Conservation (phyloP, 78 protist genomes). For the Dictyostelium purpureum region DNA sequence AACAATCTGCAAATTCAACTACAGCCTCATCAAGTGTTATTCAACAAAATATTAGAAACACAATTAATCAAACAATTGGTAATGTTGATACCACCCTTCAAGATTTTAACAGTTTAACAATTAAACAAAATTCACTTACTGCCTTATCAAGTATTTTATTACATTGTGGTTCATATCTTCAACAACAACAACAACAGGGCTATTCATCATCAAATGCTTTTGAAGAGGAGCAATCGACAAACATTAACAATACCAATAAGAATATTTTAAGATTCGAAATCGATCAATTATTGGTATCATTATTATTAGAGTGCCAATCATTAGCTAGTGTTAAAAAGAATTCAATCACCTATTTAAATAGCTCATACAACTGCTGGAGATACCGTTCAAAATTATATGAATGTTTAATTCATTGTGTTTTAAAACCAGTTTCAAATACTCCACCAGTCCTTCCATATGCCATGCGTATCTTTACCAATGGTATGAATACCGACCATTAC, state of each 20-base stretch:
- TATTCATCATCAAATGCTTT: too few species aligned
- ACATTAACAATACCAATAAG: not conserved
- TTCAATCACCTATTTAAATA: not conserved
- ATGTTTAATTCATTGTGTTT: conserved; percentile 17
- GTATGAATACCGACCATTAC: conserved; percentile 16
- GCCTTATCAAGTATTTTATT: not conserved
- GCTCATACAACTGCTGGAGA: not conserved
- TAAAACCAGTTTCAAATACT: conserved; percentile 8
- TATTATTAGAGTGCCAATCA: conserved; percentile 39
- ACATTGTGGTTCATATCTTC: conserved; percentile 43
- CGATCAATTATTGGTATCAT: conserved; percentile 23
- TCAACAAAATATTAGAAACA: not conserved
- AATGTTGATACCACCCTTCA: conserved; percentile 35
- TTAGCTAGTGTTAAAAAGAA: conserved; percentile 24
- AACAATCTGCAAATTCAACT: not conserved
- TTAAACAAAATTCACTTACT: not conserved
- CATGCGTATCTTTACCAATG: conserved; percentile 18
- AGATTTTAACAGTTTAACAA: not conserved
- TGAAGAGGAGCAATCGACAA: not conserved
- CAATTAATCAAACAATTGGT: not conserved
- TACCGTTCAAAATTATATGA: conserved; percentile 26
- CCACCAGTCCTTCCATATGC: conserved; percentile 71
- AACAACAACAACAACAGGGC: not conserved
- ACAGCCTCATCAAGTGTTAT: not conserved
- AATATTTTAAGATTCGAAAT: conserved; percentile 1